These are phyloP conservation scores for Lotmaria passim DNA, from an alignment of 208 protist genomes.

Conservation along the genomic window DNA sequence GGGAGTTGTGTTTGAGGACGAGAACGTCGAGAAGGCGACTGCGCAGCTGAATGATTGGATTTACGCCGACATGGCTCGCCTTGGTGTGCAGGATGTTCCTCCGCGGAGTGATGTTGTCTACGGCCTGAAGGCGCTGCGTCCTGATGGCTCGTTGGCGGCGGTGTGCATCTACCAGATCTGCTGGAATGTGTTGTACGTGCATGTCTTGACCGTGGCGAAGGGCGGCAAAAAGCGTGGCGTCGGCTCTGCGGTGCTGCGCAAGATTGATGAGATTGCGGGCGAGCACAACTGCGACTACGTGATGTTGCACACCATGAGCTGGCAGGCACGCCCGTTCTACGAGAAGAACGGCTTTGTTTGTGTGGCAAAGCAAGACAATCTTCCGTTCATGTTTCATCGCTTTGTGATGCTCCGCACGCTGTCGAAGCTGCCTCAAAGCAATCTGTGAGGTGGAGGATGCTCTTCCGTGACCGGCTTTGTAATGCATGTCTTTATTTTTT, in stretches of 20 bases:
- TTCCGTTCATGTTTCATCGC: background rate
- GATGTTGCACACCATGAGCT: slow-evolving; percentile 33
- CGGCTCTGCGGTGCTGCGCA: slow-evolving; percentile 13
- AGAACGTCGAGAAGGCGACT: background rate
- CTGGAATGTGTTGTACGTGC: slow-evolving; percentile 29
- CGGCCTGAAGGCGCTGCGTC: slow-evolving; percentile 12
- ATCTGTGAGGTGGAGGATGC: background rate
- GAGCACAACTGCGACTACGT: slow-evolving; percentile 22
- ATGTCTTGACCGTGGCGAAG: slow-evolving; percentile 8
- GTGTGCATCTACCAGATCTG: slow-evolving; percentile 18
- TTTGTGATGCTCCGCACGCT: background rate
- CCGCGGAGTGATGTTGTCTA: slow-evolving; percentile 1
- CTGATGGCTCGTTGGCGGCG: slow-evolving; percentile 11
- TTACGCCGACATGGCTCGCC: background rate
- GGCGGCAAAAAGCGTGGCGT: slow-evolving; percentile 8
- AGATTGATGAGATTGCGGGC: slow-evolving; percentile 26
- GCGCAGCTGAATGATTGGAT: slow-evolving; percentile 21
- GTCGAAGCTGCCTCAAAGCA: background rate
- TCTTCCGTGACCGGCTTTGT: too few relatives aligned
- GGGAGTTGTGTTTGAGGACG: slow-evolving; percentile 6
- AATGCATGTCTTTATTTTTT: too few relatives aligned
- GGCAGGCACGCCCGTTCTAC: slow-evolving; percentile 41
- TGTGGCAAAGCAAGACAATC: slow-evolving; percentile 20
- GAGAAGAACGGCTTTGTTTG: slow-evolving; percentile 27
- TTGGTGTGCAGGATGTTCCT: background rate